phyloP scores from a whole-genome alignment of 495 filamentous ascomycete genomes.

The Polyplosphaeria fusca region DNA sequence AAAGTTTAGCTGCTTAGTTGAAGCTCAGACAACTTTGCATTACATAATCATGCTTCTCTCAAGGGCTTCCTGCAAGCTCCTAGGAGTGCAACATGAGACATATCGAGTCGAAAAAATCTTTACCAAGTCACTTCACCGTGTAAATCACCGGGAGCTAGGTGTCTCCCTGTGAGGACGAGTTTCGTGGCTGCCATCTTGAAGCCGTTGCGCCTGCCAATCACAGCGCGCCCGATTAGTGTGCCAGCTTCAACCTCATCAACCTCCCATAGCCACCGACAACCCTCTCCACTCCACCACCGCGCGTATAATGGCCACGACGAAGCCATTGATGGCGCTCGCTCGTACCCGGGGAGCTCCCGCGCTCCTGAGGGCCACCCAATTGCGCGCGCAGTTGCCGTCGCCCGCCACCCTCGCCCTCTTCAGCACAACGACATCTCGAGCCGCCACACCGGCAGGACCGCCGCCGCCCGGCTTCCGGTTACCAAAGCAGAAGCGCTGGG shows the following conservation, averaged over 20 bases:
- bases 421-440: slow-evolving; percentile 57
- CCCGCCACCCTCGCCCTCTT: slow-evolving; percentile 56
- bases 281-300: slow-evolving; percentile 8
- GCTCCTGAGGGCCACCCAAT: slow-evolving; percentile 22
- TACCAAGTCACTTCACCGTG: too few relatives aligned
- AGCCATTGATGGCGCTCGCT: slow-evolving; percentile 39
- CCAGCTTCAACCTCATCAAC: slow-evolving; percentile 10
- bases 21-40: not conserved
- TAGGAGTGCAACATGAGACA: too few relatives aligned
- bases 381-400: slow-evolving; percentile 26
- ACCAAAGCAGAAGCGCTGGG: slow-evolving; percentile 63
- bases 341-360: slow-evolving; percentile 28
- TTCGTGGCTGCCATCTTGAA: not conserved
- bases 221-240: not conserved
- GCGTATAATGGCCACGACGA: slow-evolving; percentile 36
- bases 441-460: slow-evolving; percentile 71
- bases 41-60: too few relatives aligned
- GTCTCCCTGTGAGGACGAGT: too few relatives aligned
- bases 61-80: too few relatives aligned
- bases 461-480: slow-evolving; percentile 76
- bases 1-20: slow-evolving; percentile 1
- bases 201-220: slow-evolving; percentile 34
- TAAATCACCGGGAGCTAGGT: too few relatives aligned
- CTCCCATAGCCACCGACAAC: slow-evolving; percentile 4
- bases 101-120: too few relatives aligned